Evolutionary conservation across 768 basidiomycete species (phyloP).

Genomic region (Rhodotorula kratochvilovae): DNA sequence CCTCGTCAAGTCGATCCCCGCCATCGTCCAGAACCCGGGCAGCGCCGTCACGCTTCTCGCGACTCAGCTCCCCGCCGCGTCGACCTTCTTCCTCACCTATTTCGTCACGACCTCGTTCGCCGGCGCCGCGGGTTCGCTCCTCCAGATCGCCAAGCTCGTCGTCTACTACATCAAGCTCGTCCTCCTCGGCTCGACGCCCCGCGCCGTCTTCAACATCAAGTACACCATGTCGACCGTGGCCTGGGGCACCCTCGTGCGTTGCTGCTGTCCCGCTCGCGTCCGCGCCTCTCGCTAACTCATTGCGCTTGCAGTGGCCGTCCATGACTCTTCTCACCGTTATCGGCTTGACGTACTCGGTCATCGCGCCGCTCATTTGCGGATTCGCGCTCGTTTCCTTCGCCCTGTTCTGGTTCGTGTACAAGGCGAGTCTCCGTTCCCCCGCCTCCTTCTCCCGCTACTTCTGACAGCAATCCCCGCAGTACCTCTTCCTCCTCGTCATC

Average conservation of each 20-base stretch:
- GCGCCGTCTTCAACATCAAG: slow-evolving; percentile 77
- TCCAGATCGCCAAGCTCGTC: slow-evolving; percentile 67
- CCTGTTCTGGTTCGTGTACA: slow-evolving; percentile 75
- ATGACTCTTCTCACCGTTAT: slow-evolving; percentile 79
- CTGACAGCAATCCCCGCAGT: slow-evolving; percentile 48
- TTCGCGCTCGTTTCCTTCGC: slow-evolving; percentile 77
- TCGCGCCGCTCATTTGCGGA: slow-evolving; percentile 90
- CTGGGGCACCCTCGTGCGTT: slow-evolving; percentile 62
- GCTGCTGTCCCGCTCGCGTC: too few relatives aligned
- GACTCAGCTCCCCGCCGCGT: slow-evolving; percentile 68
- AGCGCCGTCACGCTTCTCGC: slow-evolving; percentile 70
- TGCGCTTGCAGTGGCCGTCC: slow-evolving; percentile 51
- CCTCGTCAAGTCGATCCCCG: slow-evolving; percentile 61
- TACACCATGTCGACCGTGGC: slow-evolving; percentile 62
- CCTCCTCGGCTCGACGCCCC: slow-evolving; percentile 81
- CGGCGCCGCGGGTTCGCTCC: slow-evolving; percentile 71
- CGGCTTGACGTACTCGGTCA: slow-evolving; percentile 69
- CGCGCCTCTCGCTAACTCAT: not conserved
- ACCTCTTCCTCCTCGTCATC: slow-evolving; percentile 63
- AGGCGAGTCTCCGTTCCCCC: slow-evolving; percentile 44
- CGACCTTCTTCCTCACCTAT: slow-evolving; percentile 87
- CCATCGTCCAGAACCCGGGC: slow-evolving; percentile 63
- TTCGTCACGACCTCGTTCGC: slow-evolving; percentile 56
- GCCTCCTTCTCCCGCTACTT: too few relatives aligned
- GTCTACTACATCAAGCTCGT: slow-evolving; percentile 88